Evolutionary conservation across 2,329 filamentous ascomycete genomes (phyloP).

Genomic region (Plenodomus biglobosus): DNA sequence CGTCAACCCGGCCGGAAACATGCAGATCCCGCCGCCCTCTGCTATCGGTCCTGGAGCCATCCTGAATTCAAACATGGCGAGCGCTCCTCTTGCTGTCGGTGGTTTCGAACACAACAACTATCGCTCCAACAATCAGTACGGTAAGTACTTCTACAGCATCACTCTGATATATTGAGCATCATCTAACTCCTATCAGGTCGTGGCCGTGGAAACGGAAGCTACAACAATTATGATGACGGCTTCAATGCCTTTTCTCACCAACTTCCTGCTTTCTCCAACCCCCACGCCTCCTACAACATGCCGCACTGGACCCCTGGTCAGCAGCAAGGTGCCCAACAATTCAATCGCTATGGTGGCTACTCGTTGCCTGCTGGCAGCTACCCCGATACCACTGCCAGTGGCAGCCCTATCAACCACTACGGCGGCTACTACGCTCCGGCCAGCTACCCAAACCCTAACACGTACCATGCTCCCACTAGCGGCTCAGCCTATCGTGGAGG

Average conservation of each 20-base stretch:
- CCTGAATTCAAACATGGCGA: constrained; percentile 22
- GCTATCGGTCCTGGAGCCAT: constrained; percentile 45
- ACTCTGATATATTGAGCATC: neutral
- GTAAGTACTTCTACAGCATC: constrained; percentile 14
- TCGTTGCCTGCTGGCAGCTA: constrained; percentile 16
- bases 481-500: constrained; percentile 26
- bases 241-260: constrained; percentile 39
- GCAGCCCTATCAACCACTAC: constrained; percentile 38
- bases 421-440: constrained; percentile 37
- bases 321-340: constrained; percentile 24
- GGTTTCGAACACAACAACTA: constrained; percentile 34
- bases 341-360: constrained; percentile 23
- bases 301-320: constrained; percentile 29
- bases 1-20: constrained; percentile 40
- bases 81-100: constrained; percentile 31
- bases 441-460: constrained; percentile 24
- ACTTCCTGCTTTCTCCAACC: constrained; percentile 23
- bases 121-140: constrained; percentile 30
- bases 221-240: constrained; percentile 28
- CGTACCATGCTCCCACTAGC: constrained; percentile 24
- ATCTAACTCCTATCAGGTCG: constrained; percentile 21
- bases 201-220: constrained; percentile 18
- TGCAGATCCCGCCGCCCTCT: constrained; percentile 40
- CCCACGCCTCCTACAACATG: constrained; percentile 31
- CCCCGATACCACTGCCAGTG: constrained; percentile 25